phyloP scores from a whole-genome alignment of 805 yeast genomes.

The Saccharomycopsis guyanensis region DNA sequence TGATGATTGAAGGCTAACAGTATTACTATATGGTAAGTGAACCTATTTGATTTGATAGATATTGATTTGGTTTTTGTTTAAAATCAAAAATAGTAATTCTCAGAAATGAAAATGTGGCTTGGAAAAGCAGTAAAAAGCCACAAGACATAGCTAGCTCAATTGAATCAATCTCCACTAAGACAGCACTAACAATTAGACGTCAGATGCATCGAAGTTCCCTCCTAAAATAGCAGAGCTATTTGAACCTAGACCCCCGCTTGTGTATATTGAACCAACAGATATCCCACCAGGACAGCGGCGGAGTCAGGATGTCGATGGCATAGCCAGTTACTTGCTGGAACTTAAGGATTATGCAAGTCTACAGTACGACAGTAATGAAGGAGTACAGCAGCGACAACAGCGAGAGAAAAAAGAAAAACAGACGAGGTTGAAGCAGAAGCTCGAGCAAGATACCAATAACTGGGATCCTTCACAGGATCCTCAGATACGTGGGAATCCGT shows the following conservation, averaged over 20 bases:
- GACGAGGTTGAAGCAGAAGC: slow-evolving; percentile 1
- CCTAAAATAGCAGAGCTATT: slow-evolving; percentile 42
- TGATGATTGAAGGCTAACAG: no score
- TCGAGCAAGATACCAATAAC: slow-evolving; percentile 2
- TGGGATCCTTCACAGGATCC: slow-evolving; percentile 57
- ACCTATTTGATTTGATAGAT: no score
- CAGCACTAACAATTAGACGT: slow-evolving; percentile 13
- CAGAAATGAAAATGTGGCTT: no score
- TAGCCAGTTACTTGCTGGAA: slow-evolving; percentile 27
- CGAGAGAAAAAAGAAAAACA: slow-evolving; percentile 24
- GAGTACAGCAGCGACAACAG: slow-evolving; percentile 27
- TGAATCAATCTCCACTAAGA: no score
- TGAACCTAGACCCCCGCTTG: slow-evolving; percentile 44
- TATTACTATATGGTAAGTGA: no score
- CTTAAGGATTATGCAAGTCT: slow-evolving; percentile 24
- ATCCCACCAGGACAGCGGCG: slow-evolving; percentile 36
- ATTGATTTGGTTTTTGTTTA: no score
- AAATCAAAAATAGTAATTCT: no score
- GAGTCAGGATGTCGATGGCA: slow-evolving; percentile 38
- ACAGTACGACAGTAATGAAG: slow-evolving; percentile 28
- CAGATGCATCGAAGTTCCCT: slow-evolving; percentile 28
- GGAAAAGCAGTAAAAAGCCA: no score
- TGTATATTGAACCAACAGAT: slow-evolving; percentile 40
- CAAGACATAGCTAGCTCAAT: no score
- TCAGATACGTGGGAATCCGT: slow-evolving; percentile 63